These are phyloP conservation scores for Trametes maxima DNA, from an alignment of 768 basidiomycete species.

Conservation along the genomic window DNA sequence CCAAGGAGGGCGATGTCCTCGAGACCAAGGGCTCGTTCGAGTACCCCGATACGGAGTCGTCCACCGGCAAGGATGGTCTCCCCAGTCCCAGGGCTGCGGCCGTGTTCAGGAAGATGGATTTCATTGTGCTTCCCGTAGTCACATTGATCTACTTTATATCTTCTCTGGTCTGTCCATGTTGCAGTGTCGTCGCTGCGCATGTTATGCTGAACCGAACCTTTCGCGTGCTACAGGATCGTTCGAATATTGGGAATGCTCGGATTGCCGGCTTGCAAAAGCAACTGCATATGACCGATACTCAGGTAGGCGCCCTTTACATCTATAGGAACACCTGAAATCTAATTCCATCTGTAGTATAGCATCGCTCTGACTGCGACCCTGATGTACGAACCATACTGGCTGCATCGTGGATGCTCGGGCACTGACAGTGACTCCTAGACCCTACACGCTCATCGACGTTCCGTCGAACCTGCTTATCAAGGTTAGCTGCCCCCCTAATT, in stretches of 20 bases:
- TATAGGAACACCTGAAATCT: conserved; percentile 21
- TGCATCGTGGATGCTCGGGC: background rate
- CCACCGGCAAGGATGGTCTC: background rate
- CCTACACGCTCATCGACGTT: conserved; percentile 31
- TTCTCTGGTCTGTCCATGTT: conserved; percentile 3
- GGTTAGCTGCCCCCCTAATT: background rate
- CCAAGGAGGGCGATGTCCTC: background rate
- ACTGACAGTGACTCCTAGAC: conserved; percentile 13
- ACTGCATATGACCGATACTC: conserved; percentile 33
- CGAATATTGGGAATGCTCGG: conserved; percentile 35
- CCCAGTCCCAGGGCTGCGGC: background rate
- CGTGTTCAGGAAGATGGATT: conserved; percentile 16
- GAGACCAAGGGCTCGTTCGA: conserved; percentile 4
- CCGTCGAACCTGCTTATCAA: conserved; percentile 31
- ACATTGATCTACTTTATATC: conserved; percentile 17
- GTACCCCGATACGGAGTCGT: background rate
- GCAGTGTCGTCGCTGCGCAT: background rate
- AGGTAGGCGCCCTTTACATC: conserved; percentile 26
- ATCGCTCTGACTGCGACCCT: too few relatives aligned
- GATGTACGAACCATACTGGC: background rate
- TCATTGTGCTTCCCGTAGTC: conserved; percentile 11
- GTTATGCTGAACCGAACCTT: background rate
- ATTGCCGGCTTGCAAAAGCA: conserved; percentile 37
- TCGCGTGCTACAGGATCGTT: conserved; percentile 13
- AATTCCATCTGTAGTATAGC: background rate